Base-by-base conservation (phyloP, 148 eudicot species). In the Rhododendron griersonianum region DNA sequence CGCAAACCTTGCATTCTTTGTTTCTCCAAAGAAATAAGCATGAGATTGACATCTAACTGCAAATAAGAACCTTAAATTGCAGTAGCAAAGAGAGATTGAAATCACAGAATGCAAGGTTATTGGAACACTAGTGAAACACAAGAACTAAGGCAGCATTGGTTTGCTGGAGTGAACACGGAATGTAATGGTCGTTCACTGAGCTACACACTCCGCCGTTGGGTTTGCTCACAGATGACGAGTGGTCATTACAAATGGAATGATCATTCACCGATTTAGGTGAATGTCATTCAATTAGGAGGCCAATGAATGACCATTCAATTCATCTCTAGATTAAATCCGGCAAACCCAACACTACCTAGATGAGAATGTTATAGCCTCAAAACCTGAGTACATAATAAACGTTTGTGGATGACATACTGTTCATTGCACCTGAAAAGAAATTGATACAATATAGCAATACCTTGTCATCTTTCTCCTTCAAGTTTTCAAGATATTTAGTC, bases 391-490 rank as follows among this genome's bases (percentile, higher is more conserved):
- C 45, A 53, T 19, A 73, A 80, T 51, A 59, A 13, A 81, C 81
- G 21, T 48, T 48, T 2, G 18, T 11, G 79, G 74, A 41, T 47
- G 50, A 69, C 9, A 45, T 71, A 83, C 37, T 76, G 55, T 23
- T 63, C 47, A 18, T 18, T 35, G 41, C 28, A 80, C 25, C 61
- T 30, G 41, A 81, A 69, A 80, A 41, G 8, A 23, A 86, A n/a
- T 35, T 73, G 3, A 83, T 19, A 45, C 21, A 76, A 18, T 61
- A 3, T 21, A 71, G 23, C 35, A 15, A 50, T 90, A 91, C 93
- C 93, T 90, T 89, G 61, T 89, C 83, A 10, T 88, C 91, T 81
- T 87, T 88, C 85, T 90, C 89, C 85, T 92, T 87, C 74, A 84
- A 86, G 89, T 84, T 89, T n/a, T 84, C 90, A 48, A 90, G 89